Base-by-base conservation (phyloP, 371 early-diverging fungal species). In the Dichotomocladium elegans region DNA sequence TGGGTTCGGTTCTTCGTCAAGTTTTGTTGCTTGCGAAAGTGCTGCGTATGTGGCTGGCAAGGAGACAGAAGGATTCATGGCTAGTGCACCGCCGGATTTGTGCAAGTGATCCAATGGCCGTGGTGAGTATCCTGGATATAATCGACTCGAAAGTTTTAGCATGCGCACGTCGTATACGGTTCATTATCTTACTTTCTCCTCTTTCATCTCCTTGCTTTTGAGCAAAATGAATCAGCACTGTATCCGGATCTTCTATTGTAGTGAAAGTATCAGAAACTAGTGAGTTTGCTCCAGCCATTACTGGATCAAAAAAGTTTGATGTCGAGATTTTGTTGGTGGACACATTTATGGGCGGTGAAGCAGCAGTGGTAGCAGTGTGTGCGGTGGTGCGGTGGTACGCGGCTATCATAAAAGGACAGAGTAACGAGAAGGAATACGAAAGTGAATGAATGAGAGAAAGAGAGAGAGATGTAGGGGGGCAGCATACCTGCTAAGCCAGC, bases 1-100 rank as follows among this genome's bases (percentile, higher is more conserved):
- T 21, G 91, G 93, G 72, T 93, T 93, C 17, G 89, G 90, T 52
- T 93, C 93, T 59, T 82, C 72, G 60, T 88, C 85, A 40, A 91
- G 74, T 52, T 91, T 90, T 14, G 56, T 56, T 33, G 56, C 43
- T 15, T 41, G 40, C 27, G 56, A 50, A 3, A 56, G 31, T 26
- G 56, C 19, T 10, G 56, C 56, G 43, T 56, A 56, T 1, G 56
- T 56, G 19, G 56, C 49, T 30, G 56, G 56, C 24, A 56, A 40
- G 35, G 49, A 48, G 10, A 25, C 37, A 35, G 34, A 10, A 33
- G 35, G 14, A 5, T 17, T 9, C 10, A 11, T 17, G n/a, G 37
- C 37, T 21, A 21, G 21, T 7, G 37, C 21, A n/a, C n/a, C 21
- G 37, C n/a, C 37, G 37, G 37, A 37, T 37, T 37, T 37, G 15